phyloP scores from a whole-genome alignment of 2,329 filamentous ascomycete genomes.

The Westerdykella ornata region DNA sequence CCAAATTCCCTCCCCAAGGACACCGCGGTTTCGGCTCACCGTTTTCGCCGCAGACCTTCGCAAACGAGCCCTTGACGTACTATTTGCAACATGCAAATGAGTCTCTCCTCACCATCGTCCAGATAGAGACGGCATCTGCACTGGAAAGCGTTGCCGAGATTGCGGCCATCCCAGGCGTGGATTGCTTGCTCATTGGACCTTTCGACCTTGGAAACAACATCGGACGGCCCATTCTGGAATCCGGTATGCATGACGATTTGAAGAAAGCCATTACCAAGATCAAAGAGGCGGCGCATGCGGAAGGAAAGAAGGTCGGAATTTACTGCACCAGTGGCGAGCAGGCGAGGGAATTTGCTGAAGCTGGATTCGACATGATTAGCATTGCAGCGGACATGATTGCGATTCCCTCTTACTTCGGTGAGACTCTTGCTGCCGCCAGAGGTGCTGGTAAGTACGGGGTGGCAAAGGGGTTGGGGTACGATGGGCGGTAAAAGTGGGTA shows the following conservation, averaged over 20 bases:
- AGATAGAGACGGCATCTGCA: constrained; percentile 43
- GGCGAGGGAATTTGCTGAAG: constrained; percentile 47
- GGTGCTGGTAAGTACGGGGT: constrained; percentile 12
- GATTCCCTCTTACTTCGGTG: constrained; percentile 38
- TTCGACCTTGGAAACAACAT: constrained; percentile 55
- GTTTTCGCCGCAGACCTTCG: constrained; percentile 46
- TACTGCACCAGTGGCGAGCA: constrained; percentile 50
- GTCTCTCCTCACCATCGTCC: constrained; percentile 46
- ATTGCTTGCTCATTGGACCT: constrained; percentile 50
- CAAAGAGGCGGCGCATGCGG: constrained; percentile 46
- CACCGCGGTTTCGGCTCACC: constrained; percentile 52
- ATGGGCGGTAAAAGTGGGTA: constrained; percentile 11
- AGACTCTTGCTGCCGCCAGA: constrained; percentile 31
- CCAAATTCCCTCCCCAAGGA: constrained; percentile 52
- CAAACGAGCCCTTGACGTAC: constrained; percentile 38
- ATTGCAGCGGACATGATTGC: constrained; percentile 42
- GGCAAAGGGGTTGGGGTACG: constrained; percentile 8
- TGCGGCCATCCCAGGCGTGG: constrained; percentile 48
- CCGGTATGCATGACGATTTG: constrained; percentile 46
- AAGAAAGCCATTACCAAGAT: constrained; percentile 48
- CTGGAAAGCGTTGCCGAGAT: constrained; percentile 42
- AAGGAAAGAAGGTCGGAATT: constrained; percentile 50
- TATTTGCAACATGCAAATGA: constrained; percentile 53
- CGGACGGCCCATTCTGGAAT: constrained; percentile 46
- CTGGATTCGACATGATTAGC: constrained; percentile 51